A percentile compares a stretch with the other conserved stretches of the same genome.
Evolutionary conservation across 345 rosid species (phyloP).

Genomic region (Citrus mangshanensis): DNA sequence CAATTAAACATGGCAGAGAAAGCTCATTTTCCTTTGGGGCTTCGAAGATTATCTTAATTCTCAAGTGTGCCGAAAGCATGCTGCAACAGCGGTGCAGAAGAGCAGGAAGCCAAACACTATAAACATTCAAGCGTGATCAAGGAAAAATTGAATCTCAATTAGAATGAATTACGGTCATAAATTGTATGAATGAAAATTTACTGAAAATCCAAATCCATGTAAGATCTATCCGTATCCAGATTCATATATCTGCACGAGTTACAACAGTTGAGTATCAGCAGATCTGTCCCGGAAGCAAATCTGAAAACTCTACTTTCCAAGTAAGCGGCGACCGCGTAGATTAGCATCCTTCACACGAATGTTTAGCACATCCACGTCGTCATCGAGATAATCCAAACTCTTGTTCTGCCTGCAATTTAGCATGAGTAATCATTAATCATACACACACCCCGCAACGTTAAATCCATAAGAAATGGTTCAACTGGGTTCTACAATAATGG

Average conservation of each 20-base stretch:
- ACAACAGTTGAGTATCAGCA: not conserved
- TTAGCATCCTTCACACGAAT: slow-evolving; percentile 61
- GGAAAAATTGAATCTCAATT: not conserved
- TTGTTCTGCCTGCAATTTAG: slow-evolving; percentile 57
- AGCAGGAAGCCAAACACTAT: too few species aligned
- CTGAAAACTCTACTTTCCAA: slow-evolving; percentile 52
- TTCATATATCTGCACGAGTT: not conserved
- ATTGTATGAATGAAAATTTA: not conserved
- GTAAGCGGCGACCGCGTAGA: slow-evolving; percentile 59
- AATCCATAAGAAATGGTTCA: not conserved
- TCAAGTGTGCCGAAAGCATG: too few species aligned
- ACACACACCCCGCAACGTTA: not conserved
- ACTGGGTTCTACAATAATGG: not conserved
- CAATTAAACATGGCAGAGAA: not conserved
- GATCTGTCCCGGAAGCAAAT: not conserved
- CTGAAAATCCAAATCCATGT: not conserved
- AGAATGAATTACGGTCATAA: not conserved
- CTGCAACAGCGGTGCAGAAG: too few species aligned
- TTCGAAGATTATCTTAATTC: too few species aligned
- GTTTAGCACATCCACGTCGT: slow-evolving; percentile 67
- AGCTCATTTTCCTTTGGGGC: not conserved
- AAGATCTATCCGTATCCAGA: not conserved
- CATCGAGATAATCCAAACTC: slow-evolving; percentile 54
- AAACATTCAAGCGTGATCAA: not conserved
- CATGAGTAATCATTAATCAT: not conserved